Evolutionary conservation across 495 filamentous ascomycete species (phyloP).

Genomic region (Hypoxylon perforatum): DNA sequence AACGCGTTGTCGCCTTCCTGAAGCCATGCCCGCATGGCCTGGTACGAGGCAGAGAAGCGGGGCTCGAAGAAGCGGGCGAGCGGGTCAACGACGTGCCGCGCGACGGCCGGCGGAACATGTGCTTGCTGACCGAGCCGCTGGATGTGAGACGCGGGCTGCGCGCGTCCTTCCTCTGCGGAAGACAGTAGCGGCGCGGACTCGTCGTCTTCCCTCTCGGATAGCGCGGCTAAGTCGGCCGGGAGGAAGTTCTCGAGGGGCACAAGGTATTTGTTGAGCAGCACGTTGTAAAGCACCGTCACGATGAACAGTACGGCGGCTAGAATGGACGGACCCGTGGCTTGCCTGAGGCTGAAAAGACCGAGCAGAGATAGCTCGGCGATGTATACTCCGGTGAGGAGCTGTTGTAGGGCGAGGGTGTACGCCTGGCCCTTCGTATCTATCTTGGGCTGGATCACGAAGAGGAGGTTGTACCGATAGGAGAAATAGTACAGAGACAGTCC

Average conservation of each 20-base stretch:
- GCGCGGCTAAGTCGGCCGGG: constrained; percentile 56
- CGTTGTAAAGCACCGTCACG: constrained; percentile 75
- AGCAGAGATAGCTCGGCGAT: constrained; percentile 81
- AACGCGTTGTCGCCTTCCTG: constrained; percentile 54
- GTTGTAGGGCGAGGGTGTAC: constrained; percentile 82
- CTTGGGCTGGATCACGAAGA: constrained; percentile 80
- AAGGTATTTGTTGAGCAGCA: constrained; percentile 59
- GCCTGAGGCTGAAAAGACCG: constrained; percentile 79
- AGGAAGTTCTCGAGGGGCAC: constrained; percentile 38
- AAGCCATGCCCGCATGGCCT: constrained; percentile 42
- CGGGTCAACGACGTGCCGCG: constrained; percentile 38
- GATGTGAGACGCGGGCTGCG: constrained; percentile 21
- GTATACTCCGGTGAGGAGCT: constrained; percentile 85
- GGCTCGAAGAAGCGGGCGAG: constrained; percentile 41
- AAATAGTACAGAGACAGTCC: constrained; percentile 84
- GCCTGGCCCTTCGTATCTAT: constrained; percentile 87
- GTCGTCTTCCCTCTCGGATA: constrained; percentile 66
- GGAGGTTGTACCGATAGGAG: constrained; percentile 86
- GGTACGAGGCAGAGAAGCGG: constrained; percentile 33
- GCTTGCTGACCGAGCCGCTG: constrained; percentile 26
- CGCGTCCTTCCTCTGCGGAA: constrained; percentile 45
- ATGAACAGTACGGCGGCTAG: constrained; percentile 79
- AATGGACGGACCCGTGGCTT: constrained; percentile 75
- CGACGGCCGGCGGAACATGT: constrained; percentile 28
- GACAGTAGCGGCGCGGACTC: constrained; percentile 53